Conservation (phyloP, 1,139 yeast species). For the Candida sp. region DNA sequence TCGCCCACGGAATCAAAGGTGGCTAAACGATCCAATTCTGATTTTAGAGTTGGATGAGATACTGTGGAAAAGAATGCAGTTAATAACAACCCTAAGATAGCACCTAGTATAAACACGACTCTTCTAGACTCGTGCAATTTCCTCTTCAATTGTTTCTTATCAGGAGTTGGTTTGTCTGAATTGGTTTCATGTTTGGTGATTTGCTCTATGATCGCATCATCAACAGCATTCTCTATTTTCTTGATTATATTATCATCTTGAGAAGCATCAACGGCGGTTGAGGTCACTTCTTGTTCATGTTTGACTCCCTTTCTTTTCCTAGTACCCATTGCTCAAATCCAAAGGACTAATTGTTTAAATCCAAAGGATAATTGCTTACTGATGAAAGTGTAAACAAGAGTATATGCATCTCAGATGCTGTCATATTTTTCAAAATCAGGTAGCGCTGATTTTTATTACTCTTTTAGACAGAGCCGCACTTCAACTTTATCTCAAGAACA, state of each 20-base stretch:
- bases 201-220: not conserved
- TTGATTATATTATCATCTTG: not conserved
- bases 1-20: slow-evolving; percentile 51
- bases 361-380: no score
- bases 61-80: slow-evolving; percentile 62
- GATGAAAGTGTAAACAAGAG: no score
- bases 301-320: not conserved
- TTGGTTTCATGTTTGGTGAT: not conserved
- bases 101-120: slow-evolving; percentile 53
- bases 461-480: not conserved
- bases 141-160: slow-evolving; percentile 12
- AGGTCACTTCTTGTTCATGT: not conserved
- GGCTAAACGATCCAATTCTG: slow-evolving; percentile 52
- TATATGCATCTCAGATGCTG: not conserved
- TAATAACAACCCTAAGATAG: slow-evolving; percentile 61
- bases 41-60: slow-evolving; percentile 35
- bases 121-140: slow-evolving; percentile 39
- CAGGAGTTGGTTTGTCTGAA: not conserved
- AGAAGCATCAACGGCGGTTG: not conserved
- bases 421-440: no score
- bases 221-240: not conserved
- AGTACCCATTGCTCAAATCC: not conserved
- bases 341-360: no score
- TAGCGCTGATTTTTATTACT: not conserved
- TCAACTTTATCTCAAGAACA: not conserved